Evolutionary conservation across 441 rosid species (phyloP), one percentile per base, ranked within the genome.

Genomic region (Gossypium schwendimanii): DNA sequence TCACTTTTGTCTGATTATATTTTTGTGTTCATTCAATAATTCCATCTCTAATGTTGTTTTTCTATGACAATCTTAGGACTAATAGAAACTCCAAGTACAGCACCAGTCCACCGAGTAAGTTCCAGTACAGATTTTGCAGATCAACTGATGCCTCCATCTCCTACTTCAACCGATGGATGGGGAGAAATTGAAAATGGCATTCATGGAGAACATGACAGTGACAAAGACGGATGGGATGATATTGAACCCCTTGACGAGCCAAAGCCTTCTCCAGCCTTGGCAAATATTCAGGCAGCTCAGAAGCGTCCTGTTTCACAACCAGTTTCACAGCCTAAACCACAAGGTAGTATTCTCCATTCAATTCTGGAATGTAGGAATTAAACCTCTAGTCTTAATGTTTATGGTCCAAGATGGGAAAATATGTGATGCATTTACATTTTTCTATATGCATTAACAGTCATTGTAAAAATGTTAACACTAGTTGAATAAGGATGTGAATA

Each of bases 131-230:
- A 90, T 84, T 81, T 89, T 58, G 83, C 90, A 11, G 94, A 96
- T 78, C 94, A 79, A 80, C 96, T 93, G 0, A 82, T 81, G 55
- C 97, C 96, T 41, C 77, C 66, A 31, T 96, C 98, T 50, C 99
- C 99, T 20, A 87, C 98, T 70, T 96, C 98, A 80, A 90, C 97
- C 0, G 98, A 96, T 80, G 99, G 99, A 39, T 96, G 99, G 99
- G 99, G 99, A 80, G 99, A 96, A 64, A 78, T 87, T 67, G 99
- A 88, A 69, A 90, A 91, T 65, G 99, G 97, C 78, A 81, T 93
- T 81, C 73, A 79, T 65, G 97, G 86, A 78, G 93, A 83, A 58
- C 82, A 79, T 68, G 95, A 86, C 15, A 85, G 84, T 53, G 97
- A 91, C 67, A 89, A 91, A 84, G 98, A 91, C 68, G 97, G 97